phyloP scores from a whole-genome alignment of 805 yeast species.

The Starmera quercuum region DNA sequence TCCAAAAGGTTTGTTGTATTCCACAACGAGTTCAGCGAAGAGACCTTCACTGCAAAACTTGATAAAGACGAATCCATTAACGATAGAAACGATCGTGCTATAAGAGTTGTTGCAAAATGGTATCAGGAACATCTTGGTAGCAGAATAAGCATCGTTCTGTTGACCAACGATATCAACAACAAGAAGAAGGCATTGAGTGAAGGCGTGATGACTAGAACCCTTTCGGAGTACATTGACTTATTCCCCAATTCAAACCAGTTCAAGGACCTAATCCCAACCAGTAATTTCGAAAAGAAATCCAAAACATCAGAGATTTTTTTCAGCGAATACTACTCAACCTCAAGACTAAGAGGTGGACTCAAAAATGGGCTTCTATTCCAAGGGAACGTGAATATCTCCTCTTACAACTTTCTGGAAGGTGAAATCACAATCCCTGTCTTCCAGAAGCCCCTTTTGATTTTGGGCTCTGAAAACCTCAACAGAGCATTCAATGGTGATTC shows the following conservation, averaged over 20 bases:
- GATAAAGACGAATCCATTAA: constrained; percentile 63
- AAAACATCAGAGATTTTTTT: constrained; percentile 44
- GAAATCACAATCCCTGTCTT: constrained; percentile 63
- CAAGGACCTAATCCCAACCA: constrained; percentile 68
- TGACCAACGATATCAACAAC: constrained; percentile 77
- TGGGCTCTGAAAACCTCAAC: constrained; percentile 80
- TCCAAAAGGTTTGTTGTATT: constrained; percentile 83
- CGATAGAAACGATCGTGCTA: constrained; percentile 89
- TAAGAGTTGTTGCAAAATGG: constrained; percentile 69
- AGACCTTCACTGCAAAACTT: constrained; percentile 56
- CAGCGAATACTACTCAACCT: constrained; percentile 70
- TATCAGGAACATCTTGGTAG: constrained; percentile 55
- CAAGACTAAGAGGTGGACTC: constrained; percentile 86
- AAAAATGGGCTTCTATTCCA: constrained; percentile 82
- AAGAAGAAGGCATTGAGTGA: constrained; percentile 44
- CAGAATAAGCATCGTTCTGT: constrained; percentile 40
- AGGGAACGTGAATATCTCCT: constrained; percentile 73
- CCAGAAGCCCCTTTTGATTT: constrained; percentile 71
- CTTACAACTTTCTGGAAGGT: constrained; percentile 87
- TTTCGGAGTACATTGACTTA: constrained; percentile 62
- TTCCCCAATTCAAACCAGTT: constrained; percentile 70
- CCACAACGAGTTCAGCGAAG: constrained; percentile 83
- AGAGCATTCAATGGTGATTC: constrained; percentile 90
- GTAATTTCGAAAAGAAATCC: constrained; percentile 20
- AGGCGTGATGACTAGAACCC: constrained; percentile 46